phyloP scores from a whole-genome alignment of 1,284 basidiomycete species.

The Rugosomyces carneus region DNA sequence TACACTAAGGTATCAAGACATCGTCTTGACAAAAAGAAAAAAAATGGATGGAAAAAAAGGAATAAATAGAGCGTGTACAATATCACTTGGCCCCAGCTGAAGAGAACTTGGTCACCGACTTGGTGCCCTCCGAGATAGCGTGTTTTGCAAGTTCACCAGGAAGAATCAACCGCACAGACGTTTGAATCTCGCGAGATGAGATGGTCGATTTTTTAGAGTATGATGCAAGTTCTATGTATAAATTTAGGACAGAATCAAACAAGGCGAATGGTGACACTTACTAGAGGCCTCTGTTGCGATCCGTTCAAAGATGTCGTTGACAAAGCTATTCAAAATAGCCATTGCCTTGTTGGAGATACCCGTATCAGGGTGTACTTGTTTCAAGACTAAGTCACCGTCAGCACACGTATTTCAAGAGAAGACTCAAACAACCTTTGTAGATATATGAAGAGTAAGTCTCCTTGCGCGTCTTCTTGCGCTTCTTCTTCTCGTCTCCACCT shows the following conservation, averaged over 20 bases:
- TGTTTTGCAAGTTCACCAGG: constrained; percentile 84
- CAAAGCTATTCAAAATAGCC: constrained; percentile 90
- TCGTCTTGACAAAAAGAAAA: too few relatives aligned
- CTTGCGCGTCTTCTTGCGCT: constrained; percentile 83
- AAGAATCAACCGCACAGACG: constrained; percentile 85
- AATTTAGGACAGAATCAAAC: neutral
- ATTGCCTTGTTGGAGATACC: constrained; percentile 98
- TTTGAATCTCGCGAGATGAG: constrained; percentile 92
- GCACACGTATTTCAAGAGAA: too few relatives aligned
- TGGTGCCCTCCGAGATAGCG: constrained; percentile 74
- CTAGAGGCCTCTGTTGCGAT: constrained; percentile 87
- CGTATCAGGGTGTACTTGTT: constrained; percentile 93
- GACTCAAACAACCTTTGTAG: too few relatives aligned
- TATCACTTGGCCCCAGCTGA: constrained; percentile 56
- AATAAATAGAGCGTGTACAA: neutral
- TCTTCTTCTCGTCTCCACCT: constrained; percentile 82
- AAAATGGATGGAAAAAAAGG: too few relatives aligned
- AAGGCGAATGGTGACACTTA: constrained; percentile 30
- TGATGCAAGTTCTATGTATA: constrained; percentile 68
- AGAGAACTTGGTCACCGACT: constrained; percentile 59
- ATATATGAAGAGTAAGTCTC: constrained; percentile 94
- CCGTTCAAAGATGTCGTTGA: constrained; percentile 91
- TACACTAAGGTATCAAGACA: too few relatives aligned
- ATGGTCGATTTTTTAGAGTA: constrained; percentile 96
- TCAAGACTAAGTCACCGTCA: too few relatives aligned